These are phyloP conservation scores for Colletotrichum tabaci DNA, from an alignment of 2,329 filamentous ascomycete species.

Conservation along the genomic window DNA sequence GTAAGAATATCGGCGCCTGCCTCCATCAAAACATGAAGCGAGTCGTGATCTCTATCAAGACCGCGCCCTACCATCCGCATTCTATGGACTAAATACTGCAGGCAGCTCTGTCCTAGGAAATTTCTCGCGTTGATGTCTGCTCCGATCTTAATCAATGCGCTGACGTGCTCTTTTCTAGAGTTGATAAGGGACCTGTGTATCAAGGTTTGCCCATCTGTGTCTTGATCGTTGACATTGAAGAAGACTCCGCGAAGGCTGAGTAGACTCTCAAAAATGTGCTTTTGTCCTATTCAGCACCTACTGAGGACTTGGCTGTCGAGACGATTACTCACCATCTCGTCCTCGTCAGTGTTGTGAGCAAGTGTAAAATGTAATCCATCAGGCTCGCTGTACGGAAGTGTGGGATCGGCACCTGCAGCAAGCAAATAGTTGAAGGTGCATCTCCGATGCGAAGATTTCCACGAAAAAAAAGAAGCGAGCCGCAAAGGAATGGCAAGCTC, in stretches of 20 bases:
- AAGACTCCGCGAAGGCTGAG: background rate
- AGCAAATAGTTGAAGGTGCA: background rate
- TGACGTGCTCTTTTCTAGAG: fast-evolving
- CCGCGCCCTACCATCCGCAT: background rate
- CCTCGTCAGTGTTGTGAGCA: too few relatives aligned
- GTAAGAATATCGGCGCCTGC: background rate
- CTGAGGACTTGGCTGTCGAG: background rate
- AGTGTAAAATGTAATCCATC: background rate
- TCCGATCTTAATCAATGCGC: background rate
- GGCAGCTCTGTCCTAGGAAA: background rate
- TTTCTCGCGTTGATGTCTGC: background rate
- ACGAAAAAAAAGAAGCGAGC: background rate
- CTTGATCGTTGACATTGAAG: background rate
- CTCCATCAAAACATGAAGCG: background rate
- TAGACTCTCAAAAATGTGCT: fast-evolving
- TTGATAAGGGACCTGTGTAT: fast-evolving
- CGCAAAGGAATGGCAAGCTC: too few relatives aligned
- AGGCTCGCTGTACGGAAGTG: background rate
- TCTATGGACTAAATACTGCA: background rate
- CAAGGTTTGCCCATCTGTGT: background rate
- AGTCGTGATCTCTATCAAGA: background rate
- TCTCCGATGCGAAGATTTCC: too few relatives aligned
- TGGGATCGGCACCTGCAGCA: conserved; percentile 11
- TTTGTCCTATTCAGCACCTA: background rate
- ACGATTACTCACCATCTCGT: background rate